Evolutionary conservation across 2,329 filamentous ascomycete genomes (phyloP).

Genomic region (Fusarium sp.): DNA sequence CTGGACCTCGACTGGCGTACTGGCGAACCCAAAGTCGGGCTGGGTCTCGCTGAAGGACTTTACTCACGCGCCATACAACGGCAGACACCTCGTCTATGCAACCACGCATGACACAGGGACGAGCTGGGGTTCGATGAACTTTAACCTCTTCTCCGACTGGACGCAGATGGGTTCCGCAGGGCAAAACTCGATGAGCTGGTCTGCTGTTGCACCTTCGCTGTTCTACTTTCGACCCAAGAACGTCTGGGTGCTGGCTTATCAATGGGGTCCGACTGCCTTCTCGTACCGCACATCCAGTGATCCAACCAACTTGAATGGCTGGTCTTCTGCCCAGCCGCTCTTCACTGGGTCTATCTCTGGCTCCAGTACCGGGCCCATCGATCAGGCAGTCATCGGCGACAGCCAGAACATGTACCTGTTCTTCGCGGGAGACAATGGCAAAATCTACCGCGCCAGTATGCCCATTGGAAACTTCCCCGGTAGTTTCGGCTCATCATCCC

Average conservation of each 20-base stretch:
- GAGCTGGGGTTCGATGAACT: conserved; percentile 72
- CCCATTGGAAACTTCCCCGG: conserved; percentile 74
- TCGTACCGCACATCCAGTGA: conserved; percentile 72
- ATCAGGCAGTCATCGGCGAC: conserved; percentile 77
- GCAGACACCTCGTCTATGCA: conserved; percentile 73
- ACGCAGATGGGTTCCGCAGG: conserved; percentile 64
- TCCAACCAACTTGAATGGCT: conserved; percentile 71
- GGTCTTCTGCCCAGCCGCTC: conserved; percentile 68
- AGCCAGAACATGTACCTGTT: conserved; percentile 75
- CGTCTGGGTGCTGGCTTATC: conserved; percentile 76
- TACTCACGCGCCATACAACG: conserved; percentile 69
- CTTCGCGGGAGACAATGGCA: conserved; percentile 78
- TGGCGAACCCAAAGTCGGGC: conserved; percentile 28
- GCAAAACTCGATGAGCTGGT: conserved; percentile 66
- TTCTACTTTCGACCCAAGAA: conserved; percentile 75
- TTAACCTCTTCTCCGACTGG: conserved; percentile 69
- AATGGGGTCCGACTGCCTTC: conserved; percentile 75
- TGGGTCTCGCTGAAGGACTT: conserved; percentile 71
- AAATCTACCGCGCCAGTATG: conserved; percentile 76
- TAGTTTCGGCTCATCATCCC: conserved; percentile 68
- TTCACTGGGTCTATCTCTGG: conserved; percentile 69
- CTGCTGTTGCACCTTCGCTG: conserved; percentile 72
- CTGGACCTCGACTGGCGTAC: conserved; percentile 21
- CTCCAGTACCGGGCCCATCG: conserved; percentile 70
- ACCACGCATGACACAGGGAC: conserved; percentile 56